A percentile compares a stretch with the other conserved stretches of the same genome.
Conservation (phyloP, 176 grass and related monocot genomes). For the Tuctoria greenei region DNA sequence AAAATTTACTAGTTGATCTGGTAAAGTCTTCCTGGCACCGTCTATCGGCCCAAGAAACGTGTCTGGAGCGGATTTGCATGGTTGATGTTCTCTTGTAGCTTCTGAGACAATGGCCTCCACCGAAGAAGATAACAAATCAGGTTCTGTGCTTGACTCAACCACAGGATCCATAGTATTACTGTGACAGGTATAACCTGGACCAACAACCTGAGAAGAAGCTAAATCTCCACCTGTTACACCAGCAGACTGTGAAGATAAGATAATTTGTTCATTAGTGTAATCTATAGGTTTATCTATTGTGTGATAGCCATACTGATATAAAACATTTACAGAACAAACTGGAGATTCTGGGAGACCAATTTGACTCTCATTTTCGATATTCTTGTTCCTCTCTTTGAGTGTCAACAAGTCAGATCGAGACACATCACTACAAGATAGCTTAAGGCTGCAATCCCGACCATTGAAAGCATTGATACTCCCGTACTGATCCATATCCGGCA, state of each 20-base stretch:
- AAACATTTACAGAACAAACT: constrained; percentile 32
- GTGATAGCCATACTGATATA: constrained; percentile 15
- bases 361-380: constrained; percentile 24
- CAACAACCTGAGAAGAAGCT: constrained; percentile 31
- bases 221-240: constrained; percentile 27
- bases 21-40: constrained; percentile 31
- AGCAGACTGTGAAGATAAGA: constrained; percentile 42
- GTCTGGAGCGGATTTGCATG: constrained; percentile 42
- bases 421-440: constrained; percentile 12
- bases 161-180: constrained; percentile 30
- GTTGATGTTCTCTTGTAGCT: constrained; percentile 41
- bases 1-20: constrained; percentile 36
- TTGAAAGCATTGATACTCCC: constrained; percentile 25
- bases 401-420: constrained; percentile 31
- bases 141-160: constrained; percentile 27
- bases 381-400: constrained; percentile 19
- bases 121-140: constrained; percentile 35
- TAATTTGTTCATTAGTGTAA: constrained; percentile 12
- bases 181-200: constrained; percentile 28
- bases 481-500: constrained; percentile 31
- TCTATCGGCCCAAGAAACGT: constrained; percentile 34
- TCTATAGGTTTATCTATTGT: constrained; percentile 31
- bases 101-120: constrained; percentile 46
- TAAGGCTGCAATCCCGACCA: constrained; percentile 40
- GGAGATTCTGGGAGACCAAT: constrained; percentile 21